Conservation (phyloP, 2,329 filamentous ascomycete genomes). For the Epichloe amarillans region DNA sequence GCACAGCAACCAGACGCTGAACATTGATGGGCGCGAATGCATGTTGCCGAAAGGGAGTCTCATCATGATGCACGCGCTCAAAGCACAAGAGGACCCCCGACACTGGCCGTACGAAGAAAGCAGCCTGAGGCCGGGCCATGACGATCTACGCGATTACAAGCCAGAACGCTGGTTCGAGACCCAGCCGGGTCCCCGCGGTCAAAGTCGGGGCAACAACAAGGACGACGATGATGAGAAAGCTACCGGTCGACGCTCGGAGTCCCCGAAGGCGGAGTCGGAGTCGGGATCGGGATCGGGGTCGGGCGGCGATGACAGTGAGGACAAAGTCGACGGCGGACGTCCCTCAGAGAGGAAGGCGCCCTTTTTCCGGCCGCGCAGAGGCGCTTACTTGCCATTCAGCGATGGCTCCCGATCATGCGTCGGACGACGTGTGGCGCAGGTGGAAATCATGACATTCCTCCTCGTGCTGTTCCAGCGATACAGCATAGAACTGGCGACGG, state of each 20-base stretch:
- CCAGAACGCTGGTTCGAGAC: slow-evolving; percentile 58
- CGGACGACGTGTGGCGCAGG: slow-evolving; percentile 44
- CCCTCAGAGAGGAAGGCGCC: slow-evolving; percentile 39
- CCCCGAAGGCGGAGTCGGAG: slow-evolving; percentile 13
- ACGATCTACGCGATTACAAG: slow-evolving; percentile 54
- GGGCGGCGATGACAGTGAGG: slow-evolving; percentile 18
- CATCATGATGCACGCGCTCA: slow-evolving; percentile 42
- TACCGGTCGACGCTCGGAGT: neutral
- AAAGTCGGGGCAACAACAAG: slow-evolving; percentile 6
- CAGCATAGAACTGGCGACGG: slow-evolving; percentile 58
- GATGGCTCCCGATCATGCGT: slow-evolving; percentile 45
- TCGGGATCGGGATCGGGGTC: slow-evolving; percentile 19
- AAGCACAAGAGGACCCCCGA: slow-evolving; percentile 56
- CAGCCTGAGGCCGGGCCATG: slow-evolving; percentile 24
- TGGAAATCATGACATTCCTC: slow-evolving; percentile 42
- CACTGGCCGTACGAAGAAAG: slow-evolving; percentile 51
- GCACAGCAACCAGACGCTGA: slow-evolving; percentile 40
- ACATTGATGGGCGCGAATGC: slow-evolving; percentile 42
- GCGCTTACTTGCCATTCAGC: slow-evolving; percentile 45
- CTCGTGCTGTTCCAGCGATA: slow-evolving; percentile 44
- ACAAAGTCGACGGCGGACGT: slow-evolving; percentile 37
- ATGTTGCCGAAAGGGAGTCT: slow-evolving; percentile 42
- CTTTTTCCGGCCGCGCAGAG: slow-evolving; percentile 46
- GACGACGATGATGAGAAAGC: too few species aligned
- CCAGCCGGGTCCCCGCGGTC: slow-evolving; percentile 8